Evolutionary conservation across 768 basidiomycete genomes (phyloP).

Genomic region (Suillus placidus): DNA sequence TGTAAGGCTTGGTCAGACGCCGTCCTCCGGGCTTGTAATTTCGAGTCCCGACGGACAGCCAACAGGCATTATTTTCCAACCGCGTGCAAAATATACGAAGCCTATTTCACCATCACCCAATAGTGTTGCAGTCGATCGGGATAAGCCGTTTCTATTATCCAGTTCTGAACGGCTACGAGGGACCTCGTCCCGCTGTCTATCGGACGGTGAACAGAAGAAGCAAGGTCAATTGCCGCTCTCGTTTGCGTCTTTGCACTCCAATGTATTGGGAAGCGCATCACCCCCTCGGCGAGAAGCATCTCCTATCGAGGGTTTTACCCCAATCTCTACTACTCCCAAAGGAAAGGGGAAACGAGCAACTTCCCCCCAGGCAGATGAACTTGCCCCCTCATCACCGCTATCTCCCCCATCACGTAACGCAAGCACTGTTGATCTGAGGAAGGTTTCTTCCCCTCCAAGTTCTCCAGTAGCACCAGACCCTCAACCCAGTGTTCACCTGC

Average conservation of each 20-base stretch:
- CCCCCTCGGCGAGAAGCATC: slow-evolving; percentile 30
- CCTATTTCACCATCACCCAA: slow-evolving; percentile 32
- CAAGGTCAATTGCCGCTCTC: slow-evolving; percentile 28
- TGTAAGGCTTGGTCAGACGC: slow-evolving; percentile 71
- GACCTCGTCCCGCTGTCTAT: slow-evolving; percentile 28
- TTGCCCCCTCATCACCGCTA: slow-evolving; percentile 10
- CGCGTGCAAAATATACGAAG: slow-evolving; percentile 50
- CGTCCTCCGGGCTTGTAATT: slow-evolving; percentile 85
- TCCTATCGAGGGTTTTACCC: slow-evolving; percentile 21
- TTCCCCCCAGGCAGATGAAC: slow-evolving; percentile 35
- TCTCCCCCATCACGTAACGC: slow-evolving; percentile 28
- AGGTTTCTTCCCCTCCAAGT: slow-evolving; percentile 37
- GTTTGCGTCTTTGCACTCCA: slow-evolving; percentile 32
- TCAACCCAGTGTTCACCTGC: slow-evolving; percentile 25
- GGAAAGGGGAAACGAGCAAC: slow-evolving; percentile 31
- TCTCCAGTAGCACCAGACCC: slow-evolving; percentile 33
- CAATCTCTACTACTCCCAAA: slow-evolving; percentile 18
- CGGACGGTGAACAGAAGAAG: slow-evolving; percentile 32
- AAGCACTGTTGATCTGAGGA: slow-evolving; percentile 32
- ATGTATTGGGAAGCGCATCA: slow-evolving; percentile 11
- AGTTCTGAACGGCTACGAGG: slow-evolving; percentile 30
- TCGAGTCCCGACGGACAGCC: slow-evolving; percentile 93
- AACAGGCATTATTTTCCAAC: slow-evolving; percentile 96
- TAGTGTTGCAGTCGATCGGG: slow-evolving; percentile 43
- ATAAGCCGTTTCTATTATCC: slow-evolving; percentile 40